These are phyloP conservation scores for Apiospora kogelbergensis DNA, from an alignment of 2,329 filamentous ascomycete genomes.

Conservation along the genomic window DNA sequence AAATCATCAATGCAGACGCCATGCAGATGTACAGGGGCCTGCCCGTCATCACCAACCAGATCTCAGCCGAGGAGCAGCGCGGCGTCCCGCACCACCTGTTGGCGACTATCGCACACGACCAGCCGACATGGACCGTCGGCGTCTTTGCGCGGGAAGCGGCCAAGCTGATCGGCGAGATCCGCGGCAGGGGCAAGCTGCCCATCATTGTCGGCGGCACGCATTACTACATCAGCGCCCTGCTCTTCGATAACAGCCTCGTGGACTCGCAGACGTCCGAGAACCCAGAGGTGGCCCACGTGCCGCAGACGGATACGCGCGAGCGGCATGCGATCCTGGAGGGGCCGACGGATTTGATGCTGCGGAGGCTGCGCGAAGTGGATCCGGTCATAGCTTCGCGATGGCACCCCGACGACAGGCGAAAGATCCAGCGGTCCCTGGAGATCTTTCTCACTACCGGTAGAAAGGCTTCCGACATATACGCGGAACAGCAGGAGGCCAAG, in stretches of 20 bases:
- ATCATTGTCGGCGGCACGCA: conserved; percentile 94
- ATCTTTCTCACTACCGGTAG: conserved; percentile 84
- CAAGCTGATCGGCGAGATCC: conserved; percentile 73
- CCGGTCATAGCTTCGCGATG: conserved; percentile 86
- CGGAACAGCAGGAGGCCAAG: conserved; percentile 62
- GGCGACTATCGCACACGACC: conserved; percentile 71
- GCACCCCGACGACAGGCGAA: conserved; percentile 91
- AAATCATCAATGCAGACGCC: conserved; percentile 95
- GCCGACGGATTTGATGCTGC: conserved; percentile 69
- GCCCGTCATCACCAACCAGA: conserved; percentile 94
- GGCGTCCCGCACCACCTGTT: conserved; percentile 87
- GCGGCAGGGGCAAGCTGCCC: conserved; percentile 74
- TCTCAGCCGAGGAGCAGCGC: conserved; percentile 70
- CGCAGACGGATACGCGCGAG: conserved; percentile 35
- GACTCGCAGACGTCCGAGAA: conserved; percentile 37
- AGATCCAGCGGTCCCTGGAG: conserved; percentile 85
- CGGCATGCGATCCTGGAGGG: conserved; percentile 71
- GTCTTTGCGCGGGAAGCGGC: conserved; percentile 72
- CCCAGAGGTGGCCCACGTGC: conserved; percentile 23
- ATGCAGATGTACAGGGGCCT: conserved; percentile 96
- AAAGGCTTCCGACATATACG: conserved; percentile 83
- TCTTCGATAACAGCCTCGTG: conserved; percentile 74
- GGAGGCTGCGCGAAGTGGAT: conserved; percentile 76
- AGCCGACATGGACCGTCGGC: conserved; percentile 81
- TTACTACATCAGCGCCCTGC: conserved; percentile 87